Percentiles rank a stretch among this genome's conserved stretches.
Evolutionary conservation across 352 stramenopile genomes (phyloP).

Genomic region (Globisporangium canariense): DNA sequence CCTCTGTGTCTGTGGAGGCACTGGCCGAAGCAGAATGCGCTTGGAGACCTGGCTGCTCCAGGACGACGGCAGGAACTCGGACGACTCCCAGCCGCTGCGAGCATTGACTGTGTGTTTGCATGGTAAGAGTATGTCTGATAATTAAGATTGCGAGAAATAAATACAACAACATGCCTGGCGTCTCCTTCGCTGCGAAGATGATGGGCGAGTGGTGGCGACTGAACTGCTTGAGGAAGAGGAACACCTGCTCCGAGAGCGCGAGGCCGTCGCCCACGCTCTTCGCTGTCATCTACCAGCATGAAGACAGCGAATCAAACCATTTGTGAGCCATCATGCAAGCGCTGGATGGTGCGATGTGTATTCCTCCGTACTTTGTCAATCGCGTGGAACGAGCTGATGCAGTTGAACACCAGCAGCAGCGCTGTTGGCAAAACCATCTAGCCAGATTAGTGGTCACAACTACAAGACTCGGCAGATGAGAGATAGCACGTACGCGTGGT

Average conservation of each 20-base stretch:
- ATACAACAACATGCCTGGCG: neutral
- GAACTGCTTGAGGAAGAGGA: slow-evolving; percentile 66
- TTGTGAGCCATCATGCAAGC: neutral
- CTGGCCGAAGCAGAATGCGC: slow-evolving; percentile 45
- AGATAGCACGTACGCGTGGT: slow-evolving; percentile 32
- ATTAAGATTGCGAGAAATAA: no score
- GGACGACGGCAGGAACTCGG: slow-evolving; percentile 57
- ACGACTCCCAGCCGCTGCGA: slow-evolving; percentile 36
- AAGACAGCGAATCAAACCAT: neutral
- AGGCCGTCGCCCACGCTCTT: slow-evolving; percentile 50
- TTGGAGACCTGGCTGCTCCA: slow-evolving; percentile 67
- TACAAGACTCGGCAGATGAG: no score
- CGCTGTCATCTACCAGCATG: slow-evolving; percentile 38
- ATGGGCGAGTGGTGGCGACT: slow-evolving; percentile 69
- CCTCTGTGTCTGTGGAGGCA: neutral
- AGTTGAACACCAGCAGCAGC: slow-evolving; percentile 57
- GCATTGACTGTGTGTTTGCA: neutral
- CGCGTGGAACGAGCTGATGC: slow-evolving; percentile 55
- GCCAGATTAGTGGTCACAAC: neutral
- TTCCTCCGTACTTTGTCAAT: slow-evolving; percentile 50
- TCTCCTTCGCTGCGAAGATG: slow-evolving; percentile 53
- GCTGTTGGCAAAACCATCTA: slow-evolving; percentile 22
- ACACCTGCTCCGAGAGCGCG: slow-evolving; percentile 59
- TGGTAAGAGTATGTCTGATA: neutral
- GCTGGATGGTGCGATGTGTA: neutral